These are phyloP conservation scores for Limonium bicolor DNA, from an alignment of 148 eudicot species.

Conservation along the genomic window DNA sequence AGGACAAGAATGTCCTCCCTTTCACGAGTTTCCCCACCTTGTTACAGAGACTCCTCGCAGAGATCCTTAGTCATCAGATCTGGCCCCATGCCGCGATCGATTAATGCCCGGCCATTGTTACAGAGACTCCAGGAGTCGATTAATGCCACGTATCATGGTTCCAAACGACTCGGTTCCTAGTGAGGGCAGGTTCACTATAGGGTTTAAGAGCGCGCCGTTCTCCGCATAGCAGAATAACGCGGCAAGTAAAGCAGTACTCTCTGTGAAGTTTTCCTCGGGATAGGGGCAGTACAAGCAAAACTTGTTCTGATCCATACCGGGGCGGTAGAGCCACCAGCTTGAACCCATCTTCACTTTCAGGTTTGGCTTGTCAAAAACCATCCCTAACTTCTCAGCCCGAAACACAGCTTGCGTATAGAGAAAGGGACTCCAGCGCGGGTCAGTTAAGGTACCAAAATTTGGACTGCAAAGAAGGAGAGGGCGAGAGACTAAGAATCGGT, in stretches of 20 bases:
- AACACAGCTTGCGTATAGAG: background rate
- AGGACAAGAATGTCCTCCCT: no score
- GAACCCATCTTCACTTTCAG: background rate
- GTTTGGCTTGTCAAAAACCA: background rate
- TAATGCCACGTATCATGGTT: slow-evolving; percentile 1
- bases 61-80: no score
- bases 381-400: background rate
- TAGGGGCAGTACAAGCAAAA: background rate
- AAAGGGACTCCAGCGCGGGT: background rate
- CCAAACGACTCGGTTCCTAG: background rate
- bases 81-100: no score
- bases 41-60: no score
- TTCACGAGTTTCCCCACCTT: no score
- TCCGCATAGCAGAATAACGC: background rate
- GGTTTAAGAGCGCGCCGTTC: background rate
- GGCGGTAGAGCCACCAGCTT: background rate
- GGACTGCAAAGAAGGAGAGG: no score
- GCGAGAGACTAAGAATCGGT: no score
- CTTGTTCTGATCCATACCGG: background rate
- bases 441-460: no score
- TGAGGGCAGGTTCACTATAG: background rate
- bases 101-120: no score
- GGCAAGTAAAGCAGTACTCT: background rate
- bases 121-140: no score
- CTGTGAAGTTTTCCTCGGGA: background rate